These are phyloP conservation scores for Discostella stelligeroides DNA, from an alignment of 108 stramenopile genomes.

Conservation along the genomic window DNA sequence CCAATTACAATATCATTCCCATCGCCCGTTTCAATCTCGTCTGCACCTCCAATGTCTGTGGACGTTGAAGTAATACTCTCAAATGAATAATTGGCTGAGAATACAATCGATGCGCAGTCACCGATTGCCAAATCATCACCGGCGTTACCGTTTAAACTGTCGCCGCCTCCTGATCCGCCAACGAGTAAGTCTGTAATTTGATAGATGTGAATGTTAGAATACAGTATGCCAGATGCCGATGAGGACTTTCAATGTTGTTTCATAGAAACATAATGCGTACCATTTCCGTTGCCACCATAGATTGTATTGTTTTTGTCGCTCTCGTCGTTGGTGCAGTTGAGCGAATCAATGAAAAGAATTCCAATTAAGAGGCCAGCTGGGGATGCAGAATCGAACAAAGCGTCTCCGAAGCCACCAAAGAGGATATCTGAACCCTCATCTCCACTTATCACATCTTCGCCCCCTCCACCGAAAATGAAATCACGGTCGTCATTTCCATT, in stretches of 20 bases:
- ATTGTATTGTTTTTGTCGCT: constrained; percentile 18
- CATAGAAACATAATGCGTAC: neutral
- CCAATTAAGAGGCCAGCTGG: neutral
- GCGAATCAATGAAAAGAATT: constrained; percentile 8
- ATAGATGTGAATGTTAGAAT: neutral
- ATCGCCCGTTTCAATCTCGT: neutral
- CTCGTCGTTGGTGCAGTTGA: constrained; percentile 22
- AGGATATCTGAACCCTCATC: constrained; percentile 2
- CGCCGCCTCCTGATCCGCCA: constrained; percentile 6
- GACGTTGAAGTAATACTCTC: constrained; percentile 15
- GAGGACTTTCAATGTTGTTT: neutral
- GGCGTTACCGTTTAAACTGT: constrained; percentile 8
- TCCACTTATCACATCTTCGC: neutral
- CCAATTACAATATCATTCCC: constrained; percentile 28
- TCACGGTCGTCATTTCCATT: constrained; percentile 24
- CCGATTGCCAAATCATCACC: constrained; percentile 15
- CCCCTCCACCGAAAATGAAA: constrained; percentile 31
- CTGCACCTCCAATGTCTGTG: neutral
- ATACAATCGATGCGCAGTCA: constrained; percentile 8
- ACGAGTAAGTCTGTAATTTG: constrained; percentile 5
- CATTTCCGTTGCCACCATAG: constrained; percentile 13
- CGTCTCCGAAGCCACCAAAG: constrained; percentile 13
- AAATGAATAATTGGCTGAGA: neutral
- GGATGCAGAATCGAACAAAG: neutral
- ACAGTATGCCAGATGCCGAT: too few relatives aligned